Base-by-base conservation (phyloP, 371 early-diverging fungal species). In the Mortierella sp. region DNA sequence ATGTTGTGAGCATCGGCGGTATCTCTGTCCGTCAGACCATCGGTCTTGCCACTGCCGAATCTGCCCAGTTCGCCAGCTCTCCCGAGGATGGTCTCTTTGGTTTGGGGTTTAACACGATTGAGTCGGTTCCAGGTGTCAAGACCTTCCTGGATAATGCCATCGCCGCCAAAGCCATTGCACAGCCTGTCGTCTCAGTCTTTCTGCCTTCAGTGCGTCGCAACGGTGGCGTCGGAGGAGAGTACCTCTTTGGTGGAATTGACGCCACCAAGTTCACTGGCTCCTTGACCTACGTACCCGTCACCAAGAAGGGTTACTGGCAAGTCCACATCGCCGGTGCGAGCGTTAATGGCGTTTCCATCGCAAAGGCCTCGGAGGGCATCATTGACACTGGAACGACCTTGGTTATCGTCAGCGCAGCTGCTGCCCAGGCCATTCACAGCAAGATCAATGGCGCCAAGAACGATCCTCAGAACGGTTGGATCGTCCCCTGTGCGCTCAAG, bases 161-260 rank as follows among this genome's bases (percentile, higher is more conserved):
- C 49, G 53, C 58, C 1, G 69, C 67, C 26, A 51, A 56, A 9
- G 50, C 64, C 42, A 60, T 82, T 31, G 39, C 48, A 37, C 54
- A 70, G 53, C 82, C 82, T 19, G 60, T 73, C 27, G 75, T 80
- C 26, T 79, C 80, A 34, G 79, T 78, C 37, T 82, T 57, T 53
- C 57, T 80, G 60, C 70, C 66, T 23, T 41, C 72, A 39, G 32
- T 46, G 39, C 49, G 64, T 17, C 31, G 43, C 23, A 32, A 28
- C 30, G 43, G 34, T n/a, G 59, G 54, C 23, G 19, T 42, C 3
- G 66, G 56, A 1, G 89, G 89, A 17, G 84, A 86, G 60, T 68
- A 87, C 21, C 84, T 83, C 28, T 82, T 90, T 75, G 88, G 87
- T 24, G 88, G 85, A 1, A 34, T 34, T 34, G 11, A 34, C 37